These are phyloP conservation scores for Saccharomyces mikatae DNA, from an alignment of 805 yeast species.

Conservation along the genomic window DNA sequence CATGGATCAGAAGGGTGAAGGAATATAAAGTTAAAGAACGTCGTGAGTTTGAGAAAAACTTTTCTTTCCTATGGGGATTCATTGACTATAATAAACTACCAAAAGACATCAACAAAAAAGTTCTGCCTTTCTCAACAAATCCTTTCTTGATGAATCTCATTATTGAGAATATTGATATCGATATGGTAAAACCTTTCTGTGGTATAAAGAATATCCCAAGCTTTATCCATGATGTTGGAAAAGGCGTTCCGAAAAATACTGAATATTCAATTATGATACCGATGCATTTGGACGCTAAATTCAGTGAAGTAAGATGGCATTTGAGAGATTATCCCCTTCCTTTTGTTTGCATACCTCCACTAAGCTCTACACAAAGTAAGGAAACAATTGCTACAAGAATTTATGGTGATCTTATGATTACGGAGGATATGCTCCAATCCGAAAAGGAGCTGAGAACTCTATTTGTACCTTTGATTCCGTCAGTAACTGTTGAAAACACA, in stretches of 20 bases:
- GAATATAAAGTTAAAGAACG: constrained; percentile 37
- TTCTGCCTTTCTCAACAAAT: constrained; percentile 39
- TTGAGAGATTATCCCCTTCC: constrained; percentile 85
- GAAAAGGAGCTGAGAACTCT: constrained; percentile 50
- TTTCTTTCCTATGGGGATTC: constrained; percentile 37
- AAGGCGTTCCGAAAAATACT: constrained; percentile 70
- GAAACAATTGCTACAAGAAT: constrained; percentile 31
- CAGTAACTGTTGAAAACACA: constrained; percentile 31
- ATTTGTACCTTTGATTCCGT: constrained; percentile 54
- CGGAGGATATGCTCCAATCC: constrained; percentile 52
- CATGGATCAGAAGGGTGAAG: constrained; percentile 66
- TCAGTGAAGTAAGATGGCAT: constrained; percentile 60
- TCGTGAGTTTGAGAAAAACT: constrained; percentile 34
- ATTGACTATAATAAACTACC: constrained; percentile 32
- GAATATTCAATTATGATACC: constrained; percentile 65
- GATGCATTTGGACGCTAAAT: constrained; percentile 43
- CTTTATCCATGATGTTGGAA: constrained; percentile 68
- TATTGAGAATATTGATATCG: constrained; percentile 42
- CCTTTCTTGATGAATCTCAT: constrained; percentile 49
- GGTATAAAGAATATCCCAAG: constrained; percentile 45
- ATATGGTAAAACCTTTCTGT: constrained; percentile 42
- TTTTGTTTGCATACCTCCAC: constrained; percentile 58
- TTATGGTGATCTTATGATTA: constrained; percentile 58
- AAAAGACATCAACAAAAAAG: constrained; percentile 35
- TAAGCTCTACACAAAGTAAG: constrained; percentile 26